These are phyloP conservation scores for Volvox reticuliferus DNA, from an alignment of 139 green algal genomes.

Conservation along the genomic window DNA sequence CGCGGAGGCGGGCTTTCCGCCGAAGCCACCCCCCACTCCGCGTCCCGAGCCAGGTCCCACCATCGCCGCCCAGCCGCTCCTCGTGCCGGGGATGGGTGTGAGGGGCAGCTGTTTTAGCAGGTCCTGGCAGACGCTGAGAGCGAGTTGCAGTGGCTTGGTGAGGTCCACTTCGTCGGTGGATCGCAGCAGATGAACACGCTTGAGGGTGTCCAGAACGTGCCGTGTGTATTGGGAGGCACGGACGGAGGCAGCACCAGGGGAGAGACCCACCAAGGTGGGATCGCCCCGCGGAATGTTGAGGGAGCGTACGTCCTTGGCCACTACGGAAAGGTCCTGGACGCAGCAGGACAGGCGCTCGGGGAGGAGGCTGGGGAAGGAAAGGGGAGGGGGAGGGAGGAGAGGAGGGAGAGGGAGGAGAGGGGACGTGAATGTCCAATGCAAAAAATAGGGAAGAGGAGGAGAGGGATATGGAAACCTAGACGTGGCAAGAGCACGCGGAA, in stretches of 20 bases:
- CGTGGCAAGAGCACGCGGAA: not conserved
- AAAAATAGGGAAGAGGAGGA: not conserved
- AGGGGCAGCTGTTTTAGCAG: slow-evolving; percentile 54
- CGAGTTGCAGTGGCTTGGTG: slow-evolving; percentile 48
- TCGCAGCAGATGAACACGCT: slow-evolving; percentile 53
- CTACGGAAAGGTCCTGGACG: not conserved
- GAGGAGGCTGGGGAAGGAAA: not conserved
- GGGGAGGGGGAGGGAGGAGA: not conserved
- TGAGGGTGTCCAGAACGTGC: slow-evolving; percentile 56
- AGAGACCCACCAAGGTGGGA: slow-evolving; percentile 56
- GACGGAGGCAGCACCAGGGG: slow-evolving; percentile 39
- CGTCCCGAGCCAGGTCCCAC: not conserved
- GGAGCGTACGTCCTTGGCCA: slow-evolving; percentile 34
- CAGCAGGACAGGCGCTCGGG: not conserved
- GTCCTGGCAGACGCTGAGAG: slow-evolving; percentile 53
- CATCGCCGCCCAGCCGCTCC: slow-evolving; percentile 48
- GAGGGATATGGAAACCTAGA: not conserved
- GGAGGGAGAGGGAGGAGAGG: not conserved
- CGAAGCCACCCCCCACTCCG: too few relatives aligned
- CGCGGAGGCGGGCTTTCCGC: not conserved
- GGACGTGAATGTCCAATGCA: not conserved
- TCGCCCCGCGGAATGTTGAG: slow-evolving; percentile 26
- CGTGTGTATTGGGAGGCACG: slow-evolving; percentile 40
- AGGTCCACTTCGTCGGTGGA: slow-evolving; percentile 27
- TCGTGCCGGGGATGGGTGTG: slow-evolving; percentile 27